Conservation (phyloP, 1,284 basidiomycete genomes). For the Marasmius tenuissimus region DNA sequence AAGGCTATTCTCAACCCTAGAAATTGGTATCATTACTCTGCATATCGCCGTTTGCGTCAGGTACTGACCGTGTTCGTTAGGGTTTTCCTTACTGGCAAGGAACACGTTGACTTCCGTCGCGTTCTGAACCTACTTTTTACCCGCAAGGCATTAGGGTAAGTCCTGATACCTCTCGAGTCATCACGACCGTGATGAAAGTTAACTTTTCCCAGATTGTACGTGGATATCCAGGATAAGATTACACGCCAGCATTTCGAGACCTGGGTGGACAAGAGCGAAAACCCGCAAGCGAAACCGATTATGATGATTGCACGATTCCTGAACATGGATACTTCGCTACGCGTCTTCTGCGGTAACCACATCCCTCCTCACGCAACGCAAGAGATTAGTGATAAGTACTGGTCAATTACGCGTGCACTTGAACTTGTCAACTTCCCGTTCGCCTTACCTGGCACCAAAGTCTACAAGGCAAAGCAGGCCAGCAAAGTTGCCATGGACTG, state of each 20-base stretch:
- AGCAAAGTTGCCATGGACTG: slow-evolving; percentile 88
- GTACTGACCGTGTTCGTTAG: slow-evolving; percentile 37
- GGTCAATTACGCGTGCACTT: slow-evolving; percentile 92
- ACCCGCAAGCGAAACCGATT: slow-evolving; percentile 61
- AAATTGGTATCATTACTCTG: slow-evolving; percentile 70
- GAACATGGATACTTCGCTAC: slow-evolving; percentile 97
- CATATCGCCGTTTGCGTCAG: slow-evolving; percentile 1
- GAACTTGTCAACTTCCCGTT: slow-evolving; percentile 99
- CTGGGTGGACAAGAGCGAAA: slow-evolving; percentile 67
- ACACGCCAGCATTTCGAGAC: slow-evolving; percentile 74
- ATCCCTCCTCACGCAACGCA: slow-evolving; percentile 77
- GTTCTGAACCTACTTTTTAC: slow-evolving; percentile 93
- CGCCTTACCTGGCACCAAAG: slow-evolving; percentile 94
- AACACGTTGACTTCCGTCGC: slow-evolving; percentile 92
- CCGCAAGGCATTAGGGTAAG: slow-evolving; percentile 85
- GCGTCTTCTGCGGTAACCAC: slow-evolving; percentile 93
- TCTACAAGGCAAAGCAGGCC: slow-evolving; percentile 93
- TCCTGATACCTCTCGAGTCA: slow-evolving; percentile 11
- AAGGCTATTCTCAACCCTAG: slow-evolving; percentile 86
- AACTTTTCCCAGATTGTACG: slow-evolving; percentile 67
- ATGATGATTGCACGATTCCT: slow-evolving; percentile 92
- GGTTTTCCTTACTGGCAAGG: slow-evolving; percentile 96
- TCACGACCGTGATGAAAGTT: slow-evolving; percentile 15
- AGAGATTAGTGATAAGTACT: slow-evolving; percentile 93
- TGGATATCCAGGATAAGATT: slow-evolving; percentile 85